phyloP scores from a whole-genome alignment of 2,329 filamentous ascomycete species.

The Laburnicola sp. region DNA sequence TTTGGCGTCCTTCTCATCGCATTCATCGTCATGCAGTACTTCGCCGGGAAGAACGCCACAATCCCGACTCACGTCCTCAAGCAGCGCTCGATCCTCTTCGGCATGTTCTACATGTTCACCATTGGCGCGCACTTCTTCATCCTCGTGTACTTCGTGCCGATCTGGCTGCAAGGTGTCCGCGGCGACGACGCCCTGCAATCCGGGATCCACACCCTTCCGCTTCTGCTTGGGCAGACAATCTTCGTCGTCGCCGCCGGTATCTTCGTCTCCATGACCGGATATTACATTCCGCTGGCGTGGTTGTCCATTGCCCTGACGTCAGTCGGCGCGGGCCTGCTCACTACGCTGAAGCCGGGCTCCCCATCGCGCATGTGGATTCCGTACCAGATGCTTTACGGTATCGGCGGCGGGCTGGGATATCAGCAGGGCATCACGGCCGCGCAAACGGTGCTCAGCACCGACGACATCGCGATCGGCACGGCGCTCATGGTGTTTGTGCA shows the following conservation, averaged over 20 bases:
- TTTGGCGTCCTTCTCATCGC: slow-evolving; percentile 43
- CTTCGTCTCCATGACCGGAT: neutral
- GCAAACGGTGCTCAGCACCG: slow-evolving; percentile 36
- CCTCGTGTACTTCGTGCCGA: slow-evolving; percentile 10
- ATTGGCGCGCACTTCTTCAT: slow-evolving; percentile 23
- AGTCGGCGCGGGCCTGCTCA: slow-evolving; percentile 48
- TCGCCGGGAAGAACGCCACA: neutral
- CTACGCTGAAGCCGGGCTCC: slow-evolving; percentile 43
- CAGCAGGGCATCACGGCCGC: slow-evolving; percentile 43
- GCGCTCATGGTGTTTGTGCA: slow-evolving; percentile 46
- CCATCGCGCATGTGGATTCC: slow-evolving; percentile 48
- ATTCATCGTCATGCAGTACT: slow-evolving; percentile 22
- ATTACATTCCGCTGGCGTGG: neutral
- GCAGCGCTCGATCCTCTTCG: neutral
- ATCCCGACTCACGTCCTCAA: neutral
- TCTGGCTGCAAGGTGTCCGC: slow-evolving; percentile 12
- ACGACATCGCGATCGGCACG: slow-evolving; percentile 49
- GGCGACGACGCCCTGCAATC: neutral
- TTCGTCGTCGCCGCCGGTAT: neutral
- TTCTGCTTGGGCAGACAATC: neutral
- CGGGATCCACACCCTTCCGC: slow-evolving; percentile 3
- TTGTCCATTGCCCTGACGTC: slow-evolving; percentile 18
- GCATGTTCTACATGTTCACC: slow-evolving; percentile 25
- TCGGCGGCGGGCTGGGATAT: slow-evolving; percentile 43
- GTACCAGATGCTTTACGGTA: slow-evolving; percentile 50